These are phyloP conservation scores for Tothia fuscella DNA, from an alignment of 2,329 filamentous ascomycete species.

Conservation along the genomic window DNA sequence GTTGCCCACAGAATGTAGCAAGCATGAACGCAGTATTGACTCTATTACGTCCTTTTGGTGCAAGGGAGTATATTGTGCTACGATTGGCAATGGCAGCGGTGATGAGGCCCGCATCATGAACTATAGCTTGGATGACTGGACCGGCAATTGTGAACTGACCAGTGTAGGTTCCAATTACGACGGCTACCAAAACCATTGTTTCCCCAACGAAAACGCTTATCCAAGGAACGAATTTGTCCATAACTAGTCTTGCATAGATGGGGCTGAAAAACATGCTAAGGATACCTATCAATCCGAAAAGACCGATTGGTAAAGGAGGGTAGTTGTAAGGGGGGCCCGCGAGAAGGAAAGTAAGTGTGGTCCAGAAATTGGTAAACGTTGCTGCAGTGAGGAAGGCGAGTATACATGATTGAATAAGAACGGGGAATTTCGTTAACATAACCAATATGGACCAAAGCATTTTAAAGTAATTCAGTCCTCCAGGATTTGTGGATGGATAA, in stretches of 20 bases:
- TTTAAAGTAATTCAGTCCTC: slow-evolving; percentile 50
- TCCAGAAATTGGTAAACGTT: slow-evolving; percentile 59
- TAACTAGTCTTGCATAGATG: slow-evolving; percentile 56
- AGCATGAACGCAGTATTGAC: slow-evolving; percentile 80
- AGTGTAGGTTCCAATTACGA: slow-evolving; percentile 56
- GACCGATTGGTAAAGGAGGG: slow-evolving; percentile 54
- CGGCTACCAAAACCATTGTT: slow-evolving; percentile 45
- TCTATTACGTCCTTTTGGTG: slow-evolving; percentile 58
- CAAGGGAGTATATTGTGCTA: slow-evolving; percentile 56
- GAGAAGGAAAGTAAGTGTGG: slow-evolving; percentile 68
- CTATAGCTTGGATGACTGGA: slow-evolving; percentile 58
- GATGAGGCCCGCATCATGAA: slow-evolving; percentile 61
- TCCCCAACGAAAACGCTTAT: slow-evolving; percentile 55
- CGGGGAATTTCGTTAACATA: slow-evolving; percentile 52
- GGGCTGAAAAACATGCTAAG: slow-evolving; percentile 56
- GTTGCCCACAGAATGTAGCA: slow-evolving; percentile 59
- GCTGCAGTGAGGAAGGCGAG: slow-evolving; percentile 51
- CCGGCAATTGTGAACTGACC: slow-evolving; percentile 56
- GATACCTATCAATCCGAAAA: slow-evolving; percentile 70
- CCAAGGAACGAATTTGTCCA: slow-evolving; percentile 57
- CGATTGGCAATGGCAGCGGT: slow-evolving; percentile 64
- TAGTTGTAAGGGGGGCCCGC: slow-evolving; percentile 58
- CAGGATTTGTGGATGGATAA: slow-evolving; percentile 62
- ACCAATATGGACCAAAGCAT: slow-evolving; percentile 53
- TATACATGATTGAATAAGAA: slow-evolving; percentile 58